Evolutionary conservation across 805 yeast genomes (phyloP), one percentile per base, ranked within the genome.

Genomic region (Saccharomyces kudriavzevii): DNA sequence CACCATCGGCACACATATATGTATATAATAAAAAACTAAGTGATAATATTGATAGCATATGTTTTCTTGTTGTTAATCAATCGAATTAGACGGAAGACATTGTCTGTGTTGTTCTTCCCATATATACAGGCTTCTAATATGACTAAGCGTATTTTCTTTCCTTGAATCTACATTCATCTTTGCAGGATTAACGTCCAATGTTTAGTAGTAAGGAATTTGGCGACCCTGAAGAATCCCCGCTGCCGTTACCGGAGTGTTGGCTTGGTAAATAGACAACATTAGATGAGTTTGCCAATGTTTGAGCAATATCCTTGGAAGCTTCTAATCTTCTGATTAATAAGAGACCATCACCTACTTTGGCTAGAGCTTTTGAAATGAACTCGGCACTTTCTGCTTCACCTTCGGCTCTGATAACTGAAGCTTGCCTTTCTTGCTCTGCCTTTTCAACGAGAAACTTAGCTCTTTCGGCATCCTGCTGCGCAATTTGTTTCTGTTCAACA

Each of bases 331-430:
- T 83, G 64, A 94, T 91, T 76, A 88, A 80, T 67, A 94, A 77
- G 62, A 94, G 78, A 60, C 98, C 98, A 67, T 94, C 98, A 70
- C 99, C 99, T 25, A 95, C 90, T 75, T 90, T 91, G 52, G 85
- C 82, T 60, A 94, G 80, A 4, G 98, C 97, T 72, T 84, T 88
- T 35, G 97, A 89, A 58, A 94, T 94, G 56, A 84, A 84, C 56
- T 94, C 98, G 3, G 99, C 99, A 54, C 96, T 89, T 72, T 94
- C 98, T 50, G 99, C 99, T 75, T 94, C 99, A 74, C 98, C 99
- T 74, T 94, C 99, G 28, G 99, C 99, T 65, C 98, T 83, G 61
- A 94, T 91, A 64, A 94, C 89, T 49, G 88, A 77, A 1, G 98
- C 99, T 71, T 87, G 91, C 69, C 96, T 83, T 72, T 92, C 98